phyloP scores from a whole-genome alignment of 345 rosid species.

The Rubroshorea leprosula region DNA sequence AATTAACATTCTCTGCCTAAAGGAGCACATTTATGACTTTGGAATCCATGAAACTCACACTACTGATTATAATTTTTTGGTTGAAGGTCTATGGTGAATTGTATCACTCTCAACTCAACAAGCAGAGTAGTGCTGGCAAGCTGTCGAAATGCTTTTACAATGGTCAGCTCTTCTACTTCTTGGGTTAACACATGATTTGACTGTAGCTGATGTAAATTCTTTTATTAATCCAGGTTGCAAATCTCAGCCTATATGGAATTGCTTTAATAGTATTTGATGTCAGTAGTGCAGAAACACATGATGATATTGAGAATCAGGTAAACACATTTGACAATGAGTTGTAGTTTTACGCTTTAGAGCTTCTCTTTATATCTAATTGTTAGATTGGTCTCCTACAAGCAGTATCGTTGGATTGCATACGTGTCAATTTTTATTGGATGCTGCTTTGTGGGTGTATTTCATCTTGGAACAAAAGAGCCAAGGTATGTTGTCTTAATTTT shows the following conservation, averaged over 20 bases:
- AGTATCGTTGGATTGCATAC: conserved; percentile 97
- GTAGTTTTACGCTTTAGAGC: not conserved
- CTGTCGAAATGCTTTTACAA: conserved; percentile 93
- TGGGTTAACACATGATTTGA: conserved; percentile 14
- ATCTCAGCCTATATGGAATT: conserved; percentile 75
- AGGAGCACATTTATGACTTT: not conserved
- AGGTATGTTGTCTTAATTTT: conserved; percentile 37
- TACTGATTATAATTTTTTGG: conserved; percentile 12
- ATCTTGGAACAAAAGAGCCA: conserved; percentile 79
- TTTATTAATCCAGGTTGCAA: conserved; percentile 58
- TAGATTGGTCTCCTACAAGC: conserved; percentile 23
- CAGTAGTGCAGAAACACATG: conserved; percentile 41
- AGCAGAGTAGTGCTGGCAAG: conserved; percentile 84
- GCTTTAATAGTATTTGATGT: conserved; percentile 64
- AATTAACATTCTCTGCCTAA: too few species aligned
- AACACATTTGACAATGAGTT: conserved; percentile 7
- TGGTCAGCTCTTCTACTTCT: conserved; percentile 43
- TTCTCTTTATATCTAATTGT: conserved; percentile 11
- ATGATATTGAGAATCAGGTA: conserved; percentile 78
- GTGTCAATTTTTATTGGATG: conserved; percentile 67
- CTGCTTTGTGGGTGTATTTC: conserved; percentile 74
- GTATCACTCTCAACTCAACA: conserved; percentile 79
- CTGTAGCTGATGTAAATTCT: conserved; percentile 11
- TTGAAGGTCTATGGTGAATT: conserved; percentile 87
- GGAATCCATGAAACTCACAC: not conserved